Evolutionary conservation across 2,329 filamentous ascomycete genomes (phyloP).

Genomic region (Ophiostoma sp.): DNA sequence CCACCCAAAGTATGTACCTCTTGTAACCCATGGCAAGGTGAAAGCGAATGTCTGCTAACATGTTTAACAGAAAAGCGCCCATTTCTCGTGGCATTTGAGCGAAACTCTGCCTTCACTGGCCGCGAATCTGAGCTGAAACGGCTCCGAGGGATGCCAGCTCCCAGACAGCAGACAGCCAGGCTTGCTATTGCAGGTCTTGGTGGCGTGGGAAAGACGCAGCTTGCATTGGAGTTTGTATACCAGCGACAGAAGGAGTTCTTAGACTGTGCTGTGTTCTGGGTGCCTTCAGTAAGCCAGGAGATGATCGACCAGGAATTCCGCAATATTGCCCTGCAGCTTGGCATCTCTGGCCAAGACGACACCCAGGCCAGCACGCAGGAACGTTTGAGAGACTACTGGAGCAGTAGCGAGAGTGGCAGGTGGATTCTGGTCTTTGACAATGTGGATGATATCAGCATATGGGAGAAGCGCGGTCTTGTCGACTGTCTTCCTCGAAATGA

Average conservation of each 20-base stretch:
- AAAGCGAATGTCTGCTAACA: neutral
- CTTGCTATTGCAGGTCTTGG: neutral
- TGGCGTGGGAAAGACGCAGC: neutral
- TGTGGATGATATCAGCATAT: neutral
- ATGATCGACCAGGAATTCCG: neutral
- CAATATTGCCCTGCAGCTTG: neutral
- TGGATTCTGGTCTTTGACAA: slow-evolving; percentile 6
- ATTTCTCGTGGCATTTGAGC: neutral
- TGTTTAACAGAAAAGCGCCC: neutral
- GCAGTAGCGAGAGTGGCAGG: neutral
- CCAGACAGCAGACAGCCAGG: neutral
- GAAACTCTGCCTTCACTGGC: neutral
- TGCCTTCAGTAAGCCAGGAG: neutral
- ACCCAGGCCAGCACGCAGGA: neutral
- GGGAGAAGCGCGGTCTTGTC: neutral
- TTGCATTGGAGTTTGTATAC: neutral
- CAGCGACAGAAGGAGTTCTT: neutral
- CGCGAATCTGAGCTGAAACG: neutral
- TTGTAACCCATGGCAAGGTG: neutral
- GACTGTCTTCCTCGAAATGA: neutral
- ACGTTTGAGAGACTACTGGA: neutral
- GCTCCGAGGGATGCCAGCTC: neutral
- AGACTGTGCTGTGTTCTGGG: neutral
- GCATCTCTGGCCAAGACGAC: neutral
- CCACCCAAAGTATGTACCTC: neutral